A percentile compares a stretch with the other conserved stretches of the same genome.
Evolutionary conservation across 352 stramenopile genomes (phyloP).

Genomic region (Globisporangium canariense): DNA sequence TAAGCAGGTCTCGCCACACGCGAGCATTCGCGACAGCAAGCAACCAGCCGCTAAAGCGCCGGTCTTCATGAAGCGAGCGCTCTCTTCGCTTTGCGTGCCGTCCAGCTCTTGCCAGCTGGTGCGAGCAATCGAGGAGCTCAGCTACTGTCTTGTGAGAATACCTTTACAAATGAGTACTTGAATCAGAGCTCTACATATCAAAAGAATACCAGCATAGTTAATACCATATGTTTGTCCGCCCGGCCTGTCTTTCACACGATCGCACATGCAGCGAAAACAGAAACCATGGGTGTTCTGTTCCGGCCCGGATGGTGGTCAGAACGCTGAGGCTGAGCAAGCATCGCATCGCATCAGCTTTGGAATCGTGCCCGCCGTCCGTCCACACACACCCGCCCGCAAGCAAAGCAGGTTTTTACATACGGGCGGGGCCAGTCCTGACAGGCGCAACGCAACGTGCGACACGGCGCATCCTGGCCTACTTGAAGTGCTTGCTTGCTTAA

Average conservation of each 20-base stretch:
- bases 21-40: background rate
- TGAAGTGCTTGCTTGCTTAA: background rate
- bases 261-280: background rate
- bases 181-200: background rate
- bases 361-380: background rate
- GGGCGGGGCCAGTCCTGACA: background rate
- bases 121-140: conserved; percentile 6
- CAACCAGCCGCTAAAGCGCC: too few species aligned
- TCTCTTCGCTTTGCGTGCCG: too few species aligned
- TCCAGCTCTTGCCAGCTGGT: background rate
- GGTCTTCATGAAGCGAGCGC: too few species aligned
- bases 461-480: background rate
- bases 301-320: conserved; percentile 2
- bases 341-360: background rate
- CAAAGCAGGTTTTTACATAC: conserved; percentile 3
- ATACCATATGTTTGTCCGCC: background rate
- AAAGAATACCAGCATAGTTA: background rate
- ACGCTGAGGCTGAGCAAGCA: too few species aligned
- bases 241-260: background rate
- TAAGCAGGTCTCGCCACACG: background rate
- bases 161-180: background rate
- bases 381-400: background rate
- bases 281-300: background rate
- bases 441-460: background rate
- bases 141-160: background rate